phyloP scores from a whole-genome alignment of 305 asterid species.

The Solanum aculeatissimum region DNA sequence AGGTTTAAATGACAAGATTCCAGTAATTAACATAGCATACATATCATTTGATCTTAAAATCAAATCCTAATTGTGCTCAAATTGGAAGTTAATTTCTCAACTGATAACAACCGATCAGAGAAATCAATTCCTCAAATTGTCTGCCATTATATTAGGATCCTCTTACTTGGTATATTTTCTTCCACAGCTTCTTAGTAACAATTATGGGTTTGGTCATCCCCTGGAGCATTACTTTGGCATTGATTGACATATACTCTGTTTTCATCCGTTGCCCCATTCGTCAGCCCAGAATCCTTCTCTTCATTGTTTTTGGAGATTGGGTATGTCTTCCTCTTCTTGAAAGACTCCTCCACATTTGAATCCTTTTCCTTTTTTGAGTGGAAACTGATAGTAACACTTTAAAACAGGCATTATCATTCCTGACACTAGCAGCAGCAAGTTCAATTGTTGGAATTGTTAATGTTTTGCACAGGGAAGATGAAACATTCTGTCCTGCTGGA shows the following conservation, averaged over 20 bases:
- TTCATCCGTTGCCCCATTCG: constrained; percentile 32
- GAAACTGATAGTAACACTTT: background rate
- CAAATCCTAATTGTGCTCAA: background rate
- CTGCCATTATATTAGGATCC: too few relatives aligned
- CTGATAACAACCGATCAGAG: too few relatives aligned
- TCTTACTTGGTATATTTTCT: background rate
- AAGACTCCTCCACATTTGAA: background rate
- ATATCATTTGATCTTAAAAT: too few relatives aligned
- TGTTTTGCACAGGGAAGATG: constrained; percentile 45
- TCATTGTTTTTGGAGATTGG: constrained; percentile 63
- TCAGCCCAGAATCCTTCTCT: constrained; percentile 40
- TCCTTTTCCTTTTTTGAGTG: background rate
- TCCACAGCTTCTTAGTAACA: constrained; percentile 53
- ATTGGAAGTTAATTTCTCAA: too few relatives aligned
- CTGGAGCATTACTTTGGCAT: constrained; percentile 69
- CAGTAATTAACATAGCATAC: too few relatives aligned
- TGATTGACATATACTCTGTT: constrained; percentile 54
- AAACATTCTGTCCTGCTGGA: constrained; percentile 42
- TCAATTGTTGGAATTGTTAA: constrained; percentile 60
- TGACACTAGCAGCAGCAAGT: constrained; percentile 65
- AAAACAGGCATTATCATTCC: constrained; percentile 42
- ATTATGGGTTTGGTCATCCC: constrained; percentile 73
- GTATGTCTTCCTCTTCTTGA: constrained; percentile 16
- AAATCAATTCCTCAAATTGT: too few relatives aligned
- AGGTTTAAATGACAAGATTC: too few relatives aligned